Conservation (phyloP, 352 stramenopile genomes). For the Blastocystis sp. region DNA sequence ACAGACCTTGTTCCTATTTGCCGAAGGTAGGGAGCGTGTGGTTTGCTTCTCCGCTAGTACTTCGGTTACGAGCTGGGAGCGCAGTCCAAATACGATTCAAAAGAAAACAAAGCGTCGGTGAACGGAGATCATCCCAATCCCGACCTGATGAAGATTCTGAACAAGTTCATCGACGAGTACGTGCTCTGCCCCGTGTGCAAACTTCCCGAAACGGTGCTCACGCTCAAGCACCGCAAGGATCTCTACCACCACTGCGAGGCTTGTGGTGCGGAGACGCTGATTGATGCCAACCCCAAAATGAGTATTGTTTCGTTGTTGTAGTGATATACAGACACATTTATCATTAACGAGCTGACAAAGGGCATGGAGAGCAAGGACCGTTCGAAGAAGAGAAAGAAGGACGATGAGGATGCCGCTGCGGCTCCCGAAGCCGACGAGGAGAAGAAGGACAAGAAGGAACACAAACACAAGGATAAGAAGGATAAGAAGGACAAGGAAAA, state of each 20-base stretch:
- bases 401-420: constrained; percentile 64
- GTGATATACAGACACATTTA: constrained; percentile 89
- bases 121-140: constrained; percentile 82
- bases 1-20: constrained; percentile 67
- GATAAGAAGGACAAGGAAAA: constrained; percentile 75
- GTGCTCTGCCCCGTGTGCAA: constrained; percentile 89
- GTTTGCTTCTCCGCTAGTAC: constrained; percentile 68
- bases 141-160: constrained; percentile 82
- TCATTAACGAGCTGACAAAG: constrained; percentile 79
- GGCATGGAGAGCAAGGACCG: constrained; percentile 61
- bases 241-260: constrained; percentile 95
- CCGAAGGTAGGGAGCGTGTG: neutral
- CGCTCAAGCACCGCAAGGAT: constrained; percentile 83
- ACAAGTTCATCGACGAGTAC: constrained; percentile 95
- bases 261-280: constrained; percentile 71
- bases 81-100: constrained; percentile 89
- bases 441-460: constrained; percentile 70
- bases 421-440: constrained; percentile 62
- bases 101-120: constrained; percentile 84
- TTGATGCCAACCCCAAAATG: constrained; percentile 57
- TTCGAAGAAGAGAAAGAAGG: constrained; percentile 66
- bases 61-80: constrained; percentile 93
- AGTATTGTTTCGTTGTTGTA: neutral
- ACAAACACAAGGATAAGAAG: constrained; percentile 66
- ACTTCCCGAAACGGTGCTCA: constrained; percentile 94